These are phyloP conservation scores for Selaginella tamariscina DNA, from an alignment of 75 land plant genomes.

Conservation along the genomic window DNA sequence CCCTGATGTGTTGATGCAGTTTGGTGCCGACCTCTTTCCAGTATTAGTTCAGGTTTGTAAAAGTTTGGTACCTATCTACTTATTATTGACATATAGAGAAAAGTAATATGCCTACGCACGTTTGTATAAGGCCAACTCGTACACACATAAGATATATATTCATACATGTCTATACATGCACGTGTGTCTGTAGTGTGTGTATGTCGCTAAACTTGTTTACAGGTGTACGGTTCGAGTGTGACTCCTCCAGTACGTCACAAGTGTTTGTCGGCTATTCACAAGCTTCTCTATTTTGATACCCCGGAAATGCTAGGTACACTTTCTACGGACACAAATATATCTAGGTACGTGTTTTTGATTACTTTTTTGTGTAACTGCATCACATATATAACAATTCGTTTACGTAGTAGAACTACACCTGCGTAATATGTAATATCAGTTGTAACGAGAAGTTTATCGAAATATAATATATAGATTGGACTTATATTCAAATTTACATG, in stretches of 20 bases:
- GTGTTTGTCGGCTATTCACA: constrained; percentile 78
- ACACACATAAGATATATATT: not conserved
- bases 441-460: too few relatives aligned
- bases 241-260: constrained; percentile 78
- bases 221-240: constrained; percentile 93
- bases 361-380: too few relatives aligned
- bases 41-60: constrained; percentile 71
- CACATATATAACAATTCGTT: too few relatives aligned
- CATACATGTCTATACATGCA: constrained; percentile 3
- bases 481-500: too few relatives aligned
- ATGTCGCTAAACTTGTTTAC: too few relatives aligned
- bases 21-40: constrained; percentile 86
- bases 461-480: too few relatives aligned
- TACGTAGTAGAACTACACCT: too few relatives aligned
- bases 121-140: too few relatives aligned
- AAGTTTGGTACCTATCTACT: too few relatives aligned
- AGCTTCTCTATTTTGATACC: constrained; percentile 72
- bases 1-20: constrained; percentile 72
- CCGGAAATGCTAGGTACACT: constrained; percentile 70
- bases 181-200: not conserved
- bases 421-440: too few relatives aligned
- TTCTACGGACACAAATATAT: constrained; percentile 52
- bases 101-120: too few relatives aligned
- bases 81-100: too few relatives aligned
- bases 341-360: constrained; percentile 41